Conservation (phyloP, 768 basidiomycete genomes). For the Austroboletus eburneus region DNA sequence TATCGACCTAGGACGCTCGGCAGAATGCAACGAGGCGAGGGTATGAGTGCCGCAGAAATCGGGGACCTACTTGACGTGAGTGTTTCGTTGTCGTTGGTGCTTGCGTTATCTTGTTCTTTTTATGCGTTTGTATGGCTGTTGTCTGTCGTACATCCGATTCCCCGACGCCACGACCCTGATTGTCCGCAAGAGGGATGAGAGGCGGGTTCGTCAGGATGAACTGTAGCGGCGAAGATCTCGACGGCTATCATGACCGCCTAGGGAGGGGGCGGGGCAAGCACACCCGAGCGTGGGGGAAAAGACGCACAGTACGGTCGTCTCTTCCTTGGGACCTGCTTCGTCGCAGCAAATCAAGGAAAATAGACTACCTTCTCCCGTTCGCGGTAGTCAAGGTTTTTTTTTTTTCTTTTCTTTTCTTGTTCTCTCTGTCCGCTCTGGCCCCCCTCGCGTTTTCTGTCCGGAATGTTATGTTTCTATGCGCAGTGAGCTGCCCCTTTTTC, state of each 20-base stretch:
- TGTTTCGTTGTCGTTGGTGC: constrained; percentile 1
- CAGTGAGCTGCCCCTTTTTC: constrained; percentile 8
- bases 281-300: too few species aligned
- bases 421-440: neutral
- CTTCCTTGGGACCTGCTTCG: constrained; percentile 6
- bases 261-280: too few species aligned
- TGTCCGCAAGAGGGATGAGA: constrained; percentile 7
- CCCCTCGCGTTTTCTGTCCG: neutral
- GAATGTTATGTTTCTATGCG: neutral
- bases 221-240: constrained; percentile 17
- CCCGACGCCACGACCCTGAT: constrained; percentile 18
- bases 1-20: constrained; percentile 9
- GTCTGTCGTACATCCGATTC: neutral
- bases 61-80: constrained; percentile 32
- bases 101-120: neutral
- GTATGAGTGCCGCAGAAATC: constrained; percentile 29
- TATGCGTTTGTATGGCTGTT: neutral
- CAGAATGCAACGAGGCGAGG: constrained; percentile 8
- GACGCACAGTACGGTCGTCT: too few species aligned
- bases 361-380: constrained; percentile 1
- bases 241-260: constrained; percentile 1
- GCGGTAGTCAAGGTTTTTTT: neutral
- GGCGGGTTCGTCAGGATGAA: constrained; percentile 3
- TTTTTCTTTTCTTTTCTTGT: neutral
- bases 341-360: constrained; percentile 3